Evolutionary conservation across 2,329 filamentous ascomycete species (phyloP), one percentile per base, ranked within the genome.

Genomic region (Didymella pomorum): DNA sequence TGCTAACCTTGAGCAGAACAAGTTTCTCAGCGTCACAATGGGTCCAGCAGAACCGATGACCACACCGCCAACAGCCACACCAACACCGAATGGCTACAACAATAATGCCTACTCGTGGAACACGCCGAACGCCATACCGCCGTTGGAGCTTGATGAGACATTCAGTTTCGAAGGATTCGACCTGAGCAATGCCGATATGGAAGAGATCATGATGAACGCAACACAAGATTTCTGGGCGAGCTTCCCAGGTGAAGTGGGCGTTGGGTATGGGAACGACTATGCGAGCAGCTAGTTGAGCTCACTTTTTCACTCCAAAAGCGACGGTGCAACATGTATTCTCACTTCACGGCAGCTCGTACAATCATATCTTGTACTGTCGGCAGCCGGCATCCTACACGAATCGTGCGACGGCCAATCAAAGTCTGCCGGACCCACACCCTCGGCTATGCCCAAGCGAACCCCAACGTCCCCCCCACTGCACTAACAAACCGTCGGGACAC

Each of bases 191-290:
- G 72, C 71, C 4, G 76, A 76, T 18, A 63, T 78, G 44, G 73
- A 78, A 42, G 71, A 74, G n/a, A 72, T 76, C 53, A 74, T 77
- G 66, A 71, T 74, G 52, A 74, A 69, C 52, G 73, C 73, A 9
- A 77, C 76, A 26, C 74, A 77, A 53, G 76, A 77, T 7, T 78
- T 78, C 37, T 78, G 76, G 75, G 74, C 68, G 14, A 72, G 71
- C 21, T 77, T 78, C 46, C 75, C 75, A 0, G 75, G 76, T 4
- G 75, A 78, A 49, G 76, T 77, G 6, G 75, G 74, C 18, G 72
- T 71, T 20, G 73, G 70, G 4, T 74, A 71, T 56, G 56, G 56
- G 4, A 60, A 55, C 14, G 56, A 35, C 4, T 54, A 58, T 35
- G 14, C 41, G 2, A 54, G 50, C 41, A 46, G 26, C 45, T 35